Evolutionary conservation across 805 yeast species (phyloP).

Genomic region (Spathaspora sp.): DNA sequence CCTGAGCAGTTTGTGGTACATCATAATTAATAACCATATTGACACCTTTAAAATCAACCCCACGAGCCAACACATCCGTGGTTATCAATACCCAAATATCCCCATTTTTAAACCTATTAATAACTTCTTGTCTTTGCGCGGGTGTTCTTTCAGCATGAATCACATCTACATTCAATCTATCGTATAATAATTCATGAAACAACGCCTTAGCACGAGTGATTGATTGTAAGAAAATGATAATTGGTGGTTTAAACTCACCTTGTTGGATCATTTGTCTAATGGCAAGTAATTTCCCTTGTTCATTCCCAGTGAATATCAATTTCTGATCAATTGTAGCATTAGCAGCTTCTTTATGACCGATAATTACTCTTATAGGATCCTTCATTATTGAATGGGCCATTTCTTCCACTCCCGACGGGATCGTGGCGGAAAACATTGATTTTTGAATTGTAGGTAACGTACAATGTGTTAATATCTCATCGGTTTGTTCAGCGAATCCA

Average conservation of each 20-base stretch:
- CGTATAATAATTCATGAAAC: conserved; percentile 89
- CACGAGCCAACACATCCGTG: conserved; percentile 94
- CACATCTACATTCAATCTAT: conserved; percentile 88
- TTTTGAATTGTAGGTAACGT: conserved; percentile 51
- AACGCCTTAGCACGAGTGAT: conserved; percentile 92
- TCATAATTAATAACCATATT: conserved; percentile 94
- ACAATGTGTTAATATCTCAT: conserved; percentile 67
- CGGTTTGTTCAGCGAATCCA: conserved; percentile 87
- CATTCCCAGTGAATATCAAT: conserved; percentile 83
- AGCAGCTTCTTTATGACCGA: conserved; percentile 95
- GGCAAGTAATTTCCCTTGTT: conserved; percentile 91
- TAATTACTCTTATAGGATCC: conserved; percentile 79
- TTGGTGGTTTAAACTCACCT: conserved; percentile 90
- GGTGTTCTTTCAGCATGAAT: conserved; percentile 94
- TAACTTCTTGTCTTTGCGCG: conserved; percentile 78
- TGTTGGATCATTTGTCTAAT: conserved; percentile 81
- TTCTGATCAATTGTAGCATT: conserved; percentile 77
- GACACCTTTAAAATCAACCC: conserved; percentile 95
- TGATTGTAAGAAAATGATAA: conserved; percentile 86
- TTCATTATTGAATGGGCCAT: conserved; percentile 81
- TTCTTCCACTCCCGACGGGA: conserved; percentile 90
- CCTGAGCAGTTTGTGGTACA: conserved; percentile 90
- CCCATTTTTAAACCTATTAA: conserved; percentile 82
- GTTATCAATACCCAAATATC: conserved; percentile 95
- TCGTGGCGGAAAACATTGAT: conserved; percentile 91